Conservation (phyloP, 768 basidiomycete species). For the Kwoniella europaea region DNA sequence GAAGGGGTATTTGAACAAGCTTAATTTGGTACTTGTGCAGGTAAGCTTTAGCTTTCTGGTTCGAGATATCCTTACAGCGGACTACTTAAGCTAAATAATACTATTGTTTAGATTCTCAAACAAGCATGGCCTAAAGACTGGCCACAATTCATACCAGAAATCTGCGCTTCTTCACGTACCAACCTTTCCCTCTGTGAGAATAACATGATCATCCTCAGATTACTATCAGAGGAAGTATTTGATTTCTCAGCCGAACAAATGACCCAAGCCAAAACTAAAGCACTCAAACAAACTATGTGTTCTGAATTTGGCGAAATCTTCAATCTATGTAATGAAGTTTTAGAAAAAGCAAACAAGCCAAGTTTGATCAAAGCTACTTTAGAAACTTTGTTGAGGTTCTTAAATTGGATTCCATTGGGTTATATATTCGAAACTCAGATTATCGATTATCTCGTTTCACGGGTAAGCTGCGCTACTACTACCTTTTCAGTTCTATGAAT, state of each 20-base stretch:
- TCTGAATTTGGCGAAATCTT: constrained; percentile 97
- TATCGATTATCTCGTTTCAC: constrained; percentile 87
- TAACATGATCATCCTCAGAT: constrained; percentile 97
- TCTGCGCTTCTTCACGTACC: constrained; percentile 95
- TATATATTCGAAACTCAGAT: constrained; percentile 99
- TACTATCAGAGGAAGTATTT: constrained; percentile 98
- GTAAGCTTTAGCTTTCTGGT: constrained; percentile 61
- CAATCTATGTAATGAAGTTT: constrained; percentile 92
- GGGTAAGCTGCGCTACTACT: constrained; percentile 65
- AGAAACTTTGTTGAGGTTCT: constrained; percentile 90
- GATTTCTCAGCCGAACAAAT: constrained; percentile 98
- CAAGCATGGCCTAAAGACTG: constrained; percentile 99
- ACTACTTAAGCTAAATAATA: constrained; percentile 10
- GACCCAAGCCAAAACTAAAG: constrained; percentile 97
- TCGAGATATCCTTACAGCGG: background rate
- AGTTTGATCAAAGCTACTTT: constrained; percentile 91
- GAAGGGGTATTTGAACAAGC: constrained; percentile 83
- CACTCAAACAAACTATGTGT: constrained; percentile 97
- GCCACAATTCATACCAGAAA: constrained; percentile 96
- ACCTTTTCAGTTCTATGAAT: too few species aligned
- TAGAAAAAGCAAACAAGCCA: constrained; percentile 95
- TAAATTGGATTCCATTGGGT: constrained; percentile 98
- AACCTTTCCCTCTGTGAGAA: constrained; percentile 97
- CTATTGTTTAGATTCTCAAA: constrained; percentile 77
- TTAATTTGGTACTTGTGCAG: constrained; percentile 94